Base-by-base conservation (phyloP, 2,329 filamentous ascomycete genomes). In the Pyrenophora tritici-repentis region DNA sequence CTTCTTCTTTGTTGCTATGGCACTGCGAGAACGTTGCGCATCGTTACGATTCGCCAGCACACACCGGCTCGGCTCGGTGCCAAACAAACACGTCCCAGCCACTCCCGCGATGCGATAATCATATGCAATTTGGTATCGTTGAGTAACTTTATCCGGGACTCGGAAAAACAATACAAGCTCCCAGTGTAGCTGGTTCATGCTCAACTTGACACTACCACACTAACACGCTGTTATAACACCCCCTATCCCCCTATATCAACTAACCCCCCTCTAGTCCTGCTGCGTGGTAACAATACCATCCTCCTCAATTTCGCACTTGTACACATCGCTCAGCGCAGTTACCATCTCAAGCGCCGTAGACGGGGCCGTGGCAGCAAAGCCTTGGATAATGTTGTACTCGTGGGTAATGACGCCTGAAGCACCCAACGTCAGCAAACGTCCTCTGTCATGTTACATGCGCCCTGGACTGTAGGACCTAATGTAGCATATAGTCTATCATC, bases 361-460 rank as follows among this genome's bases (percentile, higher is more conserved):
- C 1, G 90, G 86, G 29, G 87, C 86, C 57, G 87, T 85, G 43
- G 87, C 88, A 26, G 90, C 84, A 71, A 95, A 94, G 39, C 87
- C 90, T 77, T 89, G 94, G 56, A 72, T 71, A 70, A 72, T 69
- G 52, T 53, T 85, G 73, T 90, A 94, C 66, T 87, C 83, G 76
- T 95, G 90, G 17, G 88, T 94, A 63, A 96, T 49, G 18, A 49
- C 34, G 24, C 50, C 49, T 52, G n/a, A 6, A 24, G 8, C 26
- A 34, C 4, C 3, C 4, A 13, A 17, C 20, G 42, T 90, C 42
- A 83, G 47, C 34, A 36, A 8, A 8, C n/a, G 36, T 24, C 17
- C 37, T 29, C 9, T 33, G 18, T 6, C 2, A 16, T 45, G 22
- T 34, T 18, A 13, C 22, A 29, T 38, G 14, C 18, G 20, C 20